Percentiles rank a stretch among this genome's conserved stretches.
phyloP scores from a whole-genome alignment of 1,284 basidiomycete species.

The Cutaneotrichosporon sp. region DNA sequence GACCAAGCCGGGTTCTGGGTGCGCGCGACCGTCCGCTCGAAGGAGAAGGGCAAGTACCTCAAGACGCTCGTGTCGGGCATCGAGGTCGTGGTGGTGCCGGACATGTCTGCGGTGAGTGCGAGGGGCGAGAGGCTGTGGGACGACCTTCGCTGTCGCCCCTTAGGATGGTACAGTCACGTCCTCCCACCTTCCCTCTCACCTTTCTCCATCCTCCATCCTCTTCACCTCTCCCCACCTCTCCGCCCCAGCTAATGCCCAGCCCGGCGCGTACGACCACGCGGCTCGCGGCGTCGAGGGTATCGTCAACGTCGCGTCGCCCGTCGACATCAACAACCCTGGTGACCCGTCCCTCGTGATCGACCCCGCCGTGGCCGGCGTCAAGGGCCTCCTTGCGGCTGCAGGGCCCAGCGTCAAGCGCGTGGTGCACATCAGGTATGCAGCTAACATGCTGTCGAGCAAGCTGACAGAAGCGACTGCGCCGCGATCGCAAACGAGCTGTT shows the following conservation, averaged over 20 bases:
- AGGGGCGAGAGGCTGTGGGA: no score
- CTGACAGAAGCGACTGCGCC: not conserved
- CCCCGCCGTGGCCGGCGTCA: conserved; percentile 10
- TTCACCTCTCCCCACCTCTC: not conserved
- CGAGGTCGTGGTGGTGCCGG: conserved; percentile 58
- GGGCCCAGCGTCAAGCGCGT: conserved; percentile 6
- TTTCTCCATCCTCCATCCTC: not conserved
- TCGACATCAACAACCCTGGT: conserved; percentile 12
- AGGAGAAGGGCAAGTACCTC: conserved; percentile 58
- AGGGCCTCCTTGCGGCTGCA: not conserved
- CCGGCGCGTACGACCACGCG: conserved; percentile 67
- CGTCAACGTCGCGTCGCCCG: conserved; percentile 33
- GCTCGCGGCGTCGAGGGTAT: conserved; percentile 67
- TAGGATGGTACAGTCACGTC: no score
- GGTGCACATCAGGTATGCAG: conserved; percentile 12
- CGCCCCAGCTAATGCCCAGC: conserved; percentile 50
- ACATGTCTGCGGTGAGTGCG: conserved; percentile 58
- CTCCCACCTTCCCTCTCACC: not conserved
- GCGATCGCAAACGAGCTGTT: conserved; percentile 1
- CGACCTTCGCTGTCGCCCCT: no score
- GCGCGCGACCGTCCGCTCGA: conserved; percentile 60
- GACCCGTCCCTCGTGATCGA: not conserved
- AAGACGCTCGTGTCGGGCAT: conserved; percentile 51
- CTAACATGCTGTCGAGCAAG: not conserved
- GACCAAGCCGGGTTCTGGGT: conserved; percentile 47